Base-by-base conservation (phyloP, 148 eudicot genomes). In the Suaeda aralocaspica region DNA sequence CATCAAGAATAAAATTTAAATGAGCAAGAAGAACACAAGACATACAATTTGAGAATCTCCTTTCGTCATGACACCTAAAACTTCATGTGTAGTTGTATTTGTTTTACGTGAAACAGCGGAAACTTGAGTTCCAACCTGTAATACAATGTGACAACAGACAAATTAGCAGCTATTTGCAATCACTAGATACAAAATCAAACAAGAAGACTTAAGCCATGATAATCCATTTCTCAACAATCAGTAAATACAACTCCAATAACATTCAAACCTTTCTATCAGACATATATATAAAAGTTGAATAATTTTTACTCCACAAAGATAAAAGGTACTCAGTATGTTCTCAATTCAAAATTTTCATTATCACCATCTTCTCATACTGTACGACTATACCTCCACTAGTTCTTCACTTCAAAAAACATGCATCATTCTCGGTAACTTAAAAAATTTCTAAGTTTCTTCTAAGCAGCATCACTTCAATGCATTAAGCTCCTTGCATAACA, bases 41-140 rank as follows among this genome's bases (percentile, higher is more conserved):
- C 93, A 26, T 87, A 94, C 99, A 79, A 94, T 83, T 78, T 94
- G 99, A 62, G 97, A 91, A 66, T 78, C 77, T 78, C 96, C 91
- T 82, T 83, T 83, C 24, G 99, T 94, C 89, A 87, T 77, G 72
- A 91, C 91, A 68, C 99, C 99, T 72, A 94, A 74, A 52, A 89
- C 93, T 84, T 94, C 97, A 78, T 91, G 96, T 30, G 93, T 91
- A 60, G 99, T 94, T 34, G 99, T 91, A 75, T 94, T 84, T 53
- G 84, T 87, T 86, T 94, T 94, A 63, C 99, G 80, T 69, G 99
- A 94, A 77, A 94, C 97, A 75, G 96, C 99, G 67, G 99, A 73
- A 81, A 94, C 96, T 78, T 94, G 89, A 64, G 91, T 87, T 66
- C 97, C 96, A 81, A 91, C 97, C 99, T 94, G 81, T 72, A 79